phyloP scores from a whole-genome alignment of 1,284 basidiomycete genomes.

The Ganoderma sp. region DNA sequence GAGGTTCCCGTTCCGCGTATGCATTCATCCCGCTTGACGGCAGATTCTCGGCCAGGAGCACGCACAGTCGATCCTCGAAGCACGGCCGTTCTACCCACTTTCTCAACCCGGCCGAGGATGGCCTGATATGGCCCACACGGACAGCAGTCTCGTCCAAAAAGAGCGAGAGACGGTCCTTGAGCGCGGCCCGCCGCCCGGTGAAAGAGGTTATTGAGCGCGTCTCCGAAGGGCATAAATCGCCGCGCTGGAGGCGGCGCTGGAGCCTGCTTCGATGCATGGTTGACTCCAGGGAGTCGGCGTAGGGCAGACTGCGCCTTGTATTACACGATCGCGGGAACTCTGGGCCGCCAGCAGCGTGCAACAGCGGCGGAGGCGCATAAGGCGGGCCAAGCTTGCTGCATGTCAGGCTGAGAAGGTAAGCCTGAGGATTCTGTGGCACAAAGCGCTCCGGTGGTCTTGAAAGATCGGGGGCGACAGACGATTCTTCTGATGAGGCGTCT shows the following conservation, averaged over 20 bases:
- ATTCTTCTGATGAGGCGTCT: conserved; percentile 35
- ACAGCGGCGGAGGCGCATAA: conserved; percentile 56
- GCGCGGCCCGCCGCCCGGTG: conserved; percentile 44
- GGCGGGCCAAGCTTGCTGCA: conserved; percentile 38
- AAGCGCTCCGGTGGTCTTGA: conserved; percentile 27
- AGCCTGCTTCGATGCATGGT: conserved; percentile 58
- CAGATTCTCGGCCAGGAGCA: conserved; percentile 55
- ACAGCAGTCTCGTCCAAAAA: conserved; percentile 56
- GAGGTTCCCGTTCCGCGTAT: conserved; percentile 38
- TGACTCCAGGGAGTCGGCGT: conserved; percentile 49
- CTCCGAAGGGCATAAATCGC: conserved; percentile 50
- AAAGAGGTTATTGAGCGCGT: conserved; percentile 56
- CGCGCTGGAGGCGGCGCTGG: conserved; percentile 50
- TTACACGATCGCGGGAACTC: conserved; percentile 72
- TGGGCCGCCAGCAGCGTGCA: conserved; percentile 49
- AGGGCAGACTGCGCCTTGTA: conserved; percentile 44
- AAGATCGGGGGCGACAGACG: conserved; percentile 32
- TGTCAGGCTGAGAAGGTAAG: conserved; percentile 41
- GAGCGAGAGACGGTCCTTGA: conserved; percentile 40
- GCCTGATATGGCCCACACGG: conserved; percentile 44
- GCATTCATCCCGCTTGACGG: conserved; percentile 13
- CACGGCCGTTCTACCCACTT: conserved; percentile 74
- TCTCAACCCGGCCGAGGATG: conserved; percentile 61
- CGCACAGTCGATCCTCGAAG: conserved; percentile 71
- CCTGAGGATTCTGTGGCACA: conserved; percentile 34